Percentiles rank a stretch among this genome's conserved stretches.
phyloP scores from a whole-genome alignment of 768 basidiomycete species.

The Suillus placidus region DNA sequence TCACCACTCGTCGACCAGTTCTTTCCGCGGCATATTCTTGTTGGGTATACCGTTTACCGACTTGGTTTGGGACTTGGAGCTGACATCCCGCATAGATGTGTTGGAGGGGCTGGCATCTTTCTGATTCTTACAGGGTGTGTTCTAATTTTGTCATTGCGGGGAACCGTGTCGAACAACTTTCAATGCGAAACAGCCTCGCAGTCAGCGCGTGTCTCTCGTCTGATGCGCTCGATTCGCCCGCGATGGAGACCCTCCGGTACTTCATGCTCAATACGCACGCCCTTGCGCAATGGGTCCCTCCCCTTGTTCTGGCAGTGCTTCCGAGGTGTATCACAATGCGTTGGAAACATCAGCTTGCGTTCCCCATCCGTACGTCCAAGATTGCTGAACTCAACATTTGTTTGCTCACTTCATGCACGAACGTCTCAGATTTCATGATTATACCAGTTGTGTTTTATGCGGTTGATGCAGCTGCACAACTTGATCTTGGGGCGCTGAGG shows the following conservation, averaged over 20 bases:
- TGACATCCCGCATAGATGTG: conserved; percentile 52
- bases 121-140: conserved; percentile 84
- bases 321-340: conserved; percentile 79
- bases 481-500: conserved; percentile 65
- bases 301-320: conserved; percentile 73
- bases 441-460: conserved; percentile 88
- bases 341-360: conserved; percentile 87
- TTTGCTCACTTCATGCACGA: neutral
- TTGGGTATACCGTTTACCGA: conserved; percentile 61
- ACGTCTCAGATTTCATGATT: conserved; percentile 64
- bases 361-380: conserved; percentile 72
- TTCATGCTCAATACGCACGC: conserved; percentile 68
- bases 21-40: conserved; percentile 94
- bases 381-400: conserved; percentile 20
- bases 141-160: neutral
- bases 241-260: conserved; percentile 62
- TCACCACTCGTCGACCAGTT: too few species aligned
- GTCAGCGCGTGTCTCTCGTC: conserved; percentile 84
- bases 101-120: conserved; percentile 96
- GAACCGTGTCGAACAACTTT: neutral
- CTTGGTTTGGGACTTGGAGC: neutral
- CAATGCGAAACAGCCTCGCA: conserved; percentile 56
- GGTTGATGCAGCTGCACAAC: conserved; percentile 61
- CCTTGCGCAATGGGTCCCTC: conserved; percentile 77
- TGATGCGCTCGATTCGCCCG: conserved; percentile 66